These are phyloP conservation scores for Lagenidium giganteum DNA, from an alignment of 352 stramenopile species.

Conservation along the genomic window DNA sequence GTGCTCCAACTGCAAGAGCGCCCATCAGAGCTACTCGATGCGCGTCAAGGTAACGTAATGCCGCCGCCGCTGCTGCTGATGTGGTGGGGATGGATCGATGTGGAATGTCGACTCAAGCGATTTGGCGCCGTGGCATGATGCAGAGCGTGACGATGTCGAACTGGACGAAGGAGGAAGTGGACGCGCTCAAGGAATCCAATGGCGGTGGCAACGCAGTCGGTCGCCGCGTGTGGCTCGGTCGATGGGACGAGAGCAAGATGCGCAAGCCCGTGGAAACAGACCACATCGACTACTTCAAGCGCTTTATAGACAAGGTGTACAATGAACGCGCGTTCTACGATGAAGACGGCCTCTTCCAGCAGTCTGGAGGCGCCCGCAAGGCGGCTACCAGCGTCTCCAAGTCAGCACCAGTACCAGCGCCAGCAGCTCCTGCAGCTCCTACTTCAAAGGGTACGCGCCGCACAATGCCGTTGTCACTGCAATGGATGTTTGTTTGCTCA, in stretches of 20 bases:
- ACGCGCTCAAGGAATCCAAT: constrained; percentile 81
- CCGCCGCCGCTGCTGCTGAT: too few relatives aligned
- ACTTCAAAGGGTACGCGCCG: neutral
- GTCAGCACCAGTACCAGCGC: neutral
- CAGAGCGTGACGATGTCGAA: constrained; percentile 92
- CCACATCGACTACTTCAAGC: constrained; percentile 82
- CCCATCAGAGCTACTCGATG: constrained; percentile 92
- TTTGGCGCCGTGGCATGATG: neutral
- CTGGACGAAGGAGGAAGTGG: constrained; percentile 90
- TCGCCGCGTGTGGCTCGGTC: constrained; percentile 82
- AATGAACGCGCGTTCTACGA: constrained; percentile 78
- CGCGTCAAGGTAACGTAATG: constrained; percentile 91
- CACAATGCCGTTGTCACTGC: neutral
- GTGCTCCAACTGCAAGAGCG: constrained; percentile 94
- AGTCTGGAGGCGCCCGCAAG: neutral
- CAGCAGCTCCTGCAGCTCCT: neutral
- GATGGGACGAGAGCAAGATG: constrained; percentile 66
- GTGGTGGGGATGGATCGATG: neutral
- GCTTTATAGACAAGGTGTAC: constrained; percentile 83
- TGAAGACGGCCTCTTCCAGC: constrained; percentile 22
- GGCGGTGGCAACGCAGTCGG: constrained; percentile 86
- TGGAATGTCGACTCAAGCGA: neutral
- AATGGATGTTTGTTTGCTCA: constrained; percentile 3
- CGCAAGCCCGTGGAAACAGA: constrained; percentile 70
- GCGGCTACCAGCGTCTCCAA: neutral